Conservation (phyloP, 306 rosid genomes). For the Trifolium pratense region DNA sequence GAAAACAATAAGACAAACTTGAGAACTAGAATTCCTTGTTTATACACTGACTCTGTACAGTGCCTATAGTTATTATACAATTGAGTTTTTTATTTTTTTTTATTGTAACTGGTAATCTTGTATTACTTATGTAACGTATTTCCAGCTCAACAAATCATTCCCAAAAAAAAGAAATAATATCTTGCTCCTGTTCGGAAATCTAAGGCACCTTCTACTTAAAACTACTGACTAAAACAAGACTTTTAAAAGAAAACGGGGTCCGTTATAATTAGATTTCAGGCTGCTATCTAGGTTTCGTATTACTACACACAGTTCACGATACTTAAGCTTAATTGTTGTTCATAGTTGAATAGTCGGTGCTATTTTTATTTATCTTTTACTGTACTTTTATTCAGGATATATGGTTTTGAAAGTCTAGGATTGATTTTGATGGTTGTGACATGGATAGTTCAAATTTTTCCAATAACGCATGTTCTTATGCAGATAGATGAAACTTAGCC, state of each 20-base stretch:
- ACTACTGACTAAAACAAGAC: background rate
- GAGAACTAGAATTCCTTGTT: background rate
- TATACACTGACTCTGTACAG: background rate
- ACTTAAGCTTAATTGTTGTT: background rate
- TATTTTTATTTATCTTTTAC: background rate
- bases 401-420: background rate
- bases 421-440: background rate
- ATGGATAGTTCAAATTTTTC: background rate
- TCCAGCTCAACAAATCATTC: slow-evolving; percentile 9
- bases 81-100: background rate
- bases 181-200: background rate
- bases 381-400: background rate
- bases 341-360: background rate
- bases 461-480: background rate
- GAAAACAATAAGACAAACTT: background rate
- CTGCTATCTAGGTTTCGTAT: background rate
- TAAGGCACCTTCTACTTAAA: background rate
- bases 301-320: background rate
- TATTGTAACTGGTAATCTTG: background rate
- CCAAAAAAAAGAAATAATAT: background rate
- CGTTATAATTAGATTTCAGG: background rate
- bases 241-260: background rate
- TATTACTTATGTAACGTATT: background rate
- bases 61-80: background rate
- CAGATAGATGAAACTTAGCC: background rate